Conservation (phyloP, 1,284 basidiomycete species). For the Erythrobasidium hasegawianum region DNA sequence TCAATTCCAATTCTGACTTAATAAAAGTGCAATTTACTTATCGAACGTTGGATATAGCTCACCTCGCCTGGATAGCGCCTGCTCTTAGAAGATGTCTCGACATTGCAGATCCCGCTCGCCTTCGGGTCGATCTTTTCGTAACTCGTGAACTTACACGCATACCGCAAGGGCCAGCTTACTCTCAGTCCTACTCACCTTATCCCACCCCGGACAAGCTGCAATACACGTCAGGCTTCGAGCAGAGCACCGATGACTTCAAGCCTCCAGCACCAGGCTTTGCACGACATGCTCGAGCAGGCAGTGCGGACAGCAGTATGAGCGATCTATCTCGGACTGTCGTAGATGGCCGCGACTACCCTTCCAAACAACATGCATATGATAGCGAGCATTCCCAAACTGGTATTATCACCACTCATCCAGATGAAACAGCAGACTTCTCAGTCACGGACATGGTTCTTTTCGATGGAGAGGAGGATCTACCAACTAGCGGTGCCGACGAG, state of each 20-base stretch:
- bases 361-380: not conserved
- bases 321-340: conserved; percentile 32
- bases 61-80: conserved; percentile 75
- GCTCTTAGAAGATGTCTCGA: conserved; percentile 64
- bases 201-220: not conserved
- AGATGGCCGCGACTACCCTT: conserved; percentile 33
- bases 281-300: conserved; percentile 15
- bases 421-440: conserved; percentile 18
- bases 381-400: not conserved
- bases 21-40: too few relatives aligned
- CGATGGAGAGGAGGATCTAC: conserved; percentile 67
- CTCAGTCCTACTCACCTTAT: conserved; percentile 1
- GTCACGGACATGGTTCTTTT: conserved; percentile 59
- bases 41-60: too few relatives aligned
- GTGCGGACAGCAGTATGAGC: conserved; percentile 36
- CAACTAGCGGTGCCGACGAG: conserved; percentile 59
- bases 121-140: conserved; percentile 77
- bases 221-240: conserved; percentile 36
- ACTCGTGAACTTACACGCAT: conserved; percentile 53
- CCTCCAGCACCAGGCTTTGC: conserved; percentile 40
- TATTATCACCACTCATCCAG: not conserved
- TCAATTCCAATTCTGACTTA: too few relatives aligned
- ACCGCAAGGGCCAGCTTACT: too few relatives aligned
- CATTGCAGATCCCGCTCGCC: conserved; percentile 58
- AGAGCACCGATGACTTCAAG: conserved; percentile 29